Percentiles rank a stretch among this genome's conserved stretches.
Evolutionary conservation across 352 stramenopile species (phyloP).

Genomic region (Globisporangium emineosum): DNA sequence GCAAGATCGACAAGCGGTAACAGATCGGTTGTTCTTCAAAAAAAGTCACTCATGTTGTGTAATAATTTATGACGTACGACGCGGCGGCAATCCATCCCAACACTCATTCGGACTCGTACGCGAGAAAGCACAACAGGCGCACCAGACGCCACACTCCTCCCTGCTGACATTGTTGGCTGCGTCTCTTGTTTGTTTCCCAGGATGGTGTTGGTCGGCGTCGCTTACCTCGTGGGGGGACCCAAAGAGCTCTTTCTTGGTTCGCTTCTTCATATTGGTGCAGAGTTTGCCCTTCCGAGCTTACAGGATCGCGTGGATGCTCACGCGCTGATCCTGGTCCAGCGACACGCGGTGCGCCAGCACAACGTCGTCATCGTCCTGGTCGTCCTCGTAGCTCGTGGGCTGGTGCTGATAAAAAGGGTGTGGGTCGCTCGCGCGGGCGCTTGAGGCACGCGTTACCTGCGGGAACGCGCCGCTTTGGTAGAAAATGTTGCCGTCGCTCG

Average conservation of each 20-base stretch:
- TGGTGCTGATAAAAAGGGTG: constrained; percentile 21
- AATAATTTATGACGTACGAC: constrained; percentile 12
- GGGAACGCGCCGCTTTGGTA: constrained; percentile 26
- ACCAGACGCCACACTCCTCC: background rate
- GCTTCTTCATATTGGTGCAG: background rate
- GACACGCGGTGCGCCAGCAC: constrained; percentile 57
- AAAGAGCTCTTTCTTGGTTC: background rate
- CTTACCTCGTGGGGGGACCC: background rate
- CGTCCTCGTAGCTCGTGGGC: constrained; percentile 20
- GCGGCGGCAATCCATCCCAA: background rate
- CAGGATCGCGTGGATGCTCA: constrained; percentile 68
- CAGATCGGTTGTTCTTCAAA: background rate
- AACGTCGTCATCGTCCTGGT: constrained; percentile 39
- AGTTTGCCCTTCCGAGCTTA: constrained; percentile 19
- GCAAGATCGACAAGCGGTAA: background rate
- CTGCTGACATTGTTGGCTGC: background rate
- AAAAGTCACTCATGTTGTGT: background rate
- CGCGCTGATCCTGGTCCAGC: constrained; percentile 52
- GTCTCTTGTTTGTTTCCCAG: background rate
- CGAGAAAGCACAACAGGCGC: background rate
- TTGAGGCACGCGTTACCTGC: constrained; percentile 9
- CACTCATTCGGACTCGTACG: background rate
- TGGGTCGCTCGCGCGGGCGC: constrained; percentile 19
- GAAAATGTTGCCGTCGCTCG: constrained; percentile 47
- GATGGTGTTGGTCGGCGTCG: background rate